Base-by-base conservation (phyloP, 2,329 filamentous ascomycete species). In the Ceratocystis diversiconidia region DNA sequence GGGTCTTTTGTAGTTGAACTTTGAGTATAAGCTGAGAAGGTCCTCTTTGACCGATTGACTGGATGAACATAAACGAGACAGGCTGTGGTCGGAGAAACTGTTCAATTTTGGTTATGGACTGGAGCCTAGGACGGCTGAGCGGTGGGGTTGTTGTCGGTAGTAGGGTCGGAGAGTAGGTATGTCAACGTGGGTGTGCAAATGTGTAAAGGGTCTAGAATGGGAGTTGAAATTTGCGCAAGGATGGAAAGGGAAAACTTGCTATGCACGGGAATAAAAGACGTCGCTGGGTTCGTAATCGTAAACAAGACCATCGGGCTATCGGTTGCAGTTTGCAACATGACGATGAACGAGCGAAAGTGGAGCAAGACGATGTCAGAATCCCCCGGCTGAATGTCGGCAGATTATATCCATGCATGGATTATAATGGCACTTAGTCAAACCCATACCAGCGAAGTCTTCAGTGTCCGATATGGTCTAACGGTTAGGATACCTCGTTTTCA, bases 401-500 rank as follows among this genome's bases (percentile, higher is more conserved):
- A 41, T 0, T 6, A 1, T 1, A 2, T 2, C 2, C 15, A n/a
- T 3, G 0, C 1, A 3, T 41, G 36, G 10, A 41, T 12, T 41
- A 41, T 41, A 41, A 15, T 41, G 12, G 36, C 10, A 4, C 10
- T 15, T 41, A 41, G 0, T 3, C 1, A 1, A 1, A 1, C 2
- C 3, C 3, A 4, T 4, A 1, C 1, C 36, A 41, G 3, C 36
- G 36, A 41, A 41, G 36, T 1, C 36, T 1, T 41, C 36, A 41
- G 1, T 15, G 28, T 59, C 65, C 65, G 65, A 67, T 67, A 67
- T 67, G 65, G 65, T 67, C 65, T 67, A 67, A 62, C 65, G 65
- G 65, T 67, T 67, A 67, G 62, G 65, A 67, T 67, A 64, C 65
- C 65, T 67, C 65, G 65, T 64, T 67, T 67, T 67, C 65, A 67